phyloP scores from a whole-genome alignment of 2,329 filamentous ascomycete genomes.

The Talaromyces piceae region DNA sequence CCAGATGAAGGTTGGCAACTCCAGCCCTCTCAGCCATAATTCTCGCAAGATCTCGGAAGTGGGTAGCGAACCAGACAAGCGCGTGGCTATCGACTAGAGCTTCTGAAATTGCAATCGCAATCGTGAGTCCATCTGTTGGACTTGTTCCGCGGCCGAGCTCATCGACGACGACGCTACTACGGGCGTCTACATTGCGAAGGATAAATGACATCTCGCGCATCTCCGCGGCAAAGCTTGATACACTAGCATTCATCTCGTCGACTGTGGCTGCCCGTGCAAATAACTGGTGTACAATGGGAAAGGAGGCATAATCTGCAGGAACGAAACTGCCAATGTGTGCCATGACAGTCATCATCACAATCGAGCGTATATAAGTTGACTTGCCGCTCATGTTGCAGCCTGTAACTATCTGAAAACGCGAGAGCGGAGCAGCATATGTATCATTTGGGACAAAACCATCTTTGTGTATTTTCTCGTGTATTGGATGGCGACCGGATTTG shows the following conservation, averaged over 20 bases:
- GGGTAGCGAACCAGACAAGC: conserved; percentile 86
- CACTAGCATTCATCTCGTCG: conserved; percentile 80
- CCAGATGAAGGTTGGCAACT: conserved; percentile 75
- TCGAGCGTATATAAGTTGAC: conserved; percentile 83
- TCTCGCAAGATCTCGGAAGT: conserved; percentile 75
- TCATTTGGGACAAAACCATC: conserved; percentile 79
- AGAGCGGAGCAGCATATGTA: conserved; percentile 71
- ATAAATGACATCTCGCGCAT: conserved; percentile 97
- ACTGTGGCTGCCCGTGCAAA: conserved; percentile 84
- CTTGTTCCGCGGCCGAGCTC: conserved; percentile 89
- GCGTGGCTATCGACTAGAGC: conserved; percentile 72
- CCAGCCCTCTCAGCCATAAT: conserved; percentile 69
- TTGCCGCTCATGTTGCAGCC: conserved; percentile 99
- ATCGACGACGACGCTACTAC: conserved; percentile 77
- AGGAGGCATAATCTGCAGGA: conserved; percentile 73
- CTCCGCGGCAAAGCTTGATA: conserved; percentile 88
- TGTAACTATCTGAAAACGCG: conserved; percentile 85
- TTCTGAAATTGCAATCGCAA: conserved; percentile 85
- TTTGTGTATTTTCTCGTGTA: conserved; percentile 64
- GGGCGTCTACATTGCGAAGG: conserved; percentile 67
- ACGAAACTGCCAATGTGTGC: conserved; percentile 89
- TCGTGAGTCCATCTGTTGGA: conserved; percentile 77
- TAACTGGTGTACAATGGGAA: conserved; percentile 72
- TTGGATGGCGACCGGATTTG: conserved; percentile 67
- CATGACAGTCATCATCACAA: conserved; percentile 84